These are phyloP conservation scores for Brassica balearica DNA, from an alignment of 441 rosid genomes.

Conservation along the genomic window DNA sequence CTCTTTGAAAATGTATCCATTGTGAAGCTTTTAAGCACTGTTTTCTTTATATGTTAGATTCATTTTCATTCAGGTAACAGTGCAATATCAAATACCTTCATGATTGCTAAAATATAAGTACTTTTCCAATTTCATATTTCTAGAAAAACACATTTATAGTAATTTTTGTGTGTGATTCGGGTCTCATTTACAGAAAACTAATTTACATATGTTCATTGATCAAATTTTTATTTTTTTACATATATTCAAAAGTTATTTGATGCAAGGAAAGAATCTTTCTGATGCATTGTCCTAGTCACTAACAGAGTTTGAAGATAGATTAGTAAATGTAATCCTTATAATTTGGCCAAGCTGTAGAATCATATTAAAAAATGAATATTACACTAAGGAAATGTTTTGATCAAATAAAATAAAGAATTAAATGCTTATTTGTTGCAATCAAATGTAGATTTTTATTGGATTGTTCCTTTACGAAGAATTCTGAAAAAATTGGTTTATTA, in stretches of 20 bases:
- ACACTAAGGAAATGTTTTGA: background rate
- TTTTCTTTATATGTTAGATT: background rate
- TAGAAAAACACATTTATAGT: background rate
- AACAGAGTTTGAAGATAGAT: background rate
- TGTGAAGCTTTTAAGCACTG: conserved; percentile 1
- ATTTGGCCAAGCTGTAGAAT: background rate
- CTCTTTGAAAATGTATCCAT: conserved; percentile 15
- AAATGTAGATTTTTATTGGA: background rate
- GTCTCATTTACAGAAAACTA: background rate
- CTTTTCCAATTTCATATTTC: background rate
- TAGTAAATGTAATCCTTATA: background rate
- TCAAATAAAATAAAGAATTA: background rate
- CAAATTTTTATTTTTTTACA: no score
- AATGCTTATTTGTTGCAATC: background rate
- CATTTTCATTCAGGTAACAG: conserved; percentile 1
- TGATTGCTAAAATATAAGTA: background rate
- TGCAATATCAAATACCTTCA: background rate
- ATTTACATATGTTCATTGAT: background rate
- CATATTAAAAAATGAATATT: background rate
- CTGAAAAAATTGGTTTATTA: background rate
- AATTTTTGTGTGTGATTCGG: background rate
- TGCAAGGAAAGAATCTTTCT: background rate
- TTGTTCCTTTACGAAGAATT: background rate
- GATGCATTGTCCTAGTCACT: conserved; percentile 1
- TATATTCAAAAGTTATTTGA: background rate